These are phyloP conservation scores for Rhododendron ovatum DNA, from an alignment of 148 eudicot species.

Conservation along the genomic window DNA sequence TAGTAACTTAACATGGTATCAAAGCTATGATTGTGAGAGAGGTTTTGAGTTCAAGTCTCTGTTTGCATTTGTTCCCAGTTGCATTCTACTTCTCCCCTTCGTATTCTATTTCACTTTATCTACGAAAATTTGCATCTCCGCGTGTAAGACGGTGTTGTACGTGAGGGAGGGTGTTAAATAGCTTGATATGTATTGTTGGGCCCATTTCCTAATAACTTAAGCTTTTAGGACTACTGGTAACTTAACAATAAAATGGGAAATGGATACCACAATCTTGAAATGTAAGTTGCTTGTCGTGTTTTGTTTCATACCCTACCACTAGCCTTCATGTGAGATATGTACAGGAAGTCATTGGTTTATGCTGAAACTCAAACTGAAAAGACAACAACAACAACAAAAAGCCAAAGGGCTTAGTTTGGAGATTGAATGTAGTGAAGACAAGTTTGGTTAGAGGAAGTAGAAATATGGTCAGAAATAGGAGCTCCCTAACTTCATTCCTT, in stretches of 20 bases:
- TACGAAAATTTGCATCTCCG: too few species aligned
- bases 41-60: too few species aligned
- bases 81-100: too few species aligned
- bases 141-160: too few species aligned
- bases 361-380: not conserved
- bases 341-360: not conserved
- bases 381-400: not conserved
- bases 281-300: not conserved
- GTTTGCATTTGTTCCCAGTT: too few species aligned
- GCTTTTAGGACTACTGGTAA: too few species aligned
- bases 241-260: not conserved
- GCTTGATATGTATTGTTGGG: too few species aligned
- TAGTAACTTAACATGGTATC: too few species aligned
- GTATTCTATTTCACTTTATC: too few species aligned
- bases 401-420: not conserved
- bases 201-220: too few species aligned
- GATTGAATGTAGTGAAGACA: not conserved
- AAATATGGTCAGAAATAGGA: not conserved
- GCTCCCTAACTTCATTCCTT: not conserved
- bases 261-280: not conserved
- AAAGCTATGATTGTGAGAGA: too few species aligned
- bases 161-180: too few species aligned
- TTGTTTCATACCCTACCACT: constrained; percentile 3
- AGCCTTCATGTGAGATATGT: not conserved
- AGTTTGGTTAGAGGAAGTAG: not conserved